These are phyloP conservation scores for Arthrinium puccinioides DNA, from an alignment of 2,329 filamentous ascomycete genomes.

Conservation along the genomic window DNA sequence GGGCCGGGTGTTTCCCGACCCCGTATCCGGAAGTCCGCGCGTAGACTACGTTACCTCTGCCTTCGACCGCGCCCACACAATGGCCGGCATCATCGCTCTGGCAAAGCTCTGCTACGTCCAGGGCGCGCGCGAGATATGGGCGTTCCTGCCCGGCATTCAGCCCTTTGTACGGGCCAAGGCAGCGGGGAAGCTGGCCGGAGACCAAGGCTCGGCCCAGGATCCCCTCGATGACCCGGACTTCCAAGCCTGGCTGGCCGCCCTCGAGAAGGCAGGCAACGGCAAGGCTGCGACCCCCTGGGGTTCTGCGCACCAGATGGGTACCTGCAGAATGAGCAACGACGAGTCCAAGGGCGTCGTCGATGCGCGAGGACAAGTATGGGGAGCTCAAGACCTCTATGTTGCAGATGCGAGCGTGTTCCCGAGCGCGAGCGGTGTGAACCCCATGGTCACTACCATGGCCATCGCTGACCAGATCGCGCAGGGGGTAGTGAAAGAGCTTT, in stretches of 20 bases:
- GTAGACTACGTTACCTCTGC: conserved; percentile 65
- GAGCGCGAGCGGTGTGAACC: conserved; percentile 71
- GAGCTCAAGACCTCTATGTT: conserved; percentile 56
- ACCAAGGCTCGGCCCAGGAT: conserved; percentile 13
- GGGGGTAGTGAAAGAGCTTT: conserved; percentile 43
- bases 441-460: conserved; percentile 73
- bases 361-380: conserved; percentile 56
- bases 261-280: conserved; percentile 41
- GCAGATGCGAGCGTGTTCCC: conserved; percentile 72
- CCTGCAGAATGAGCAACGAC: conserved; percentile 61
- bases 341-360: conserved; percentile 50
- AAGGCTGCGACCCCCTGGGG: conserved; percentile 47
- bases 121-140: conserved; percentile 74
- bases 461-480: conserved; percentile 59
- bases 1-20: conserved; percentile 68
- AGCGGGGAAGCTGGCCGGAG: conserved; percentile 4
- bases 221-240: conserved; percentile 53
- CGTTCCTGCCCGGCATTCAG: conserved; percentile 52
- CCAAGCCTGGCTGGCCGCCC: conserved; percentile 48
- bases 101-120: conserved; percentile 72
- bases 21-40: conserved; percentile 53
- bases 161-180: conserved; percentile 44
- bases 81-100: conserved; percentile 64
- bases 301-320: conserved; percentile 79
- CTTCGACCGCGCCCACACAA: conserved; percentile 64